Conservation (phyloP, 2,329 filamentous ascomycete genomes). For the Xylaria sp. region DNA sequence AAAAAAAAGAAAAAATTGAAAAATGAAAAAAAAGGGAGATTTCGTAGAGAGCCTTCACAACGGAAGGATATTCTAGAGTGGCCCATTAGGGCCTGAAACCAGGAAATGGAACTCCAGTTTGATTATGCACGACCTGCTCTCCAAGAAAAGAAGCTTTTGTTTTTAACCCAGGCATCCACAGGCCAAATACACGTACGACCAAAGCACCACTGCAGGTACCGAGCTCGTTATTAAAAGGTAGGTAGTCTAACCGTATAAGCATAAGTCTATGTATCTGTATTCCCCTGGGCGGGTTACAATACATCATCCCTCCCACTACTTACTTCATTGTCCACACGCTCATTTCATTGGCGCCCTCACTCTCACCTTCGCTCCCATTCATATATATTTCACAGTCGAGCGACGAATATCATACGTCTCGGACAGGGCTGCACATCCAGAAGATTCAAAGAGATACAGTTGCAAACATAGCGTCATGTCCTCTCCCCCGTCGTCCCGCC, state of each 20-base stretch:
- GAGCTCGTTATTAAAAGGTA: not conserved
- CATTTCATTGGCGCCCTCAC: not conserved
- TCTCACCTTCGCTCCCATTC: not conserved
- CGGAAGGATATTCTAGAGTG: not conserved
- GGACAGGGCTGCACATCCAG: too few relatives aligned
- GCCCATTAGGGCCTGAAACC: not conserved
- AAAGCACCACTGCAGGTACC: conserved; percentile 17
- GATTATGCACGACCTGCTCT: not conserved
- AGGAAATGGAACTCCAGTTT: not conserved
- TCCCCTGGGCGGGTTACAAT: not conserved
- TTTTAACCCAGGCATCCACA: not conserved
- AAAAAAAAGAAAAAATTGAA: too few relatives aligned
- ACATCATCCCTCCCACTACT: not conserved
- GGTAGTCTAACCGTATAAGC: not conserved
- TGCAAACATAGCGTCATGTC: conserved; percentile 22
- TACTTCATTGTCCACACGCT: not conserved
- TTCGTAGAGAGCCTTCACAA: not conserved
- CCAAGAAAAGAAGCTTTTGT: conserved; percentile 20
- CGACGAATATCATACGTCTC: too few relatives aligned
- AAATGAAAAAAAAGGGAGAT: too few relatives aligned
- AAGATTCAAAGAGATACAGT: not conserved
- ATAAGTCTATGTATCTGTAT: not conserved
- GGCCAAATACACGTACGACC: not conserved
- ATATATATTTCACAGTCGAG: too few relatives aligned
- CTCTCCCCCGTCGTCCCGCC: conserved; percentile 49